Conservation (phyloP, 23 red algal genomes). For the Agarophyton chilense region DNA sequence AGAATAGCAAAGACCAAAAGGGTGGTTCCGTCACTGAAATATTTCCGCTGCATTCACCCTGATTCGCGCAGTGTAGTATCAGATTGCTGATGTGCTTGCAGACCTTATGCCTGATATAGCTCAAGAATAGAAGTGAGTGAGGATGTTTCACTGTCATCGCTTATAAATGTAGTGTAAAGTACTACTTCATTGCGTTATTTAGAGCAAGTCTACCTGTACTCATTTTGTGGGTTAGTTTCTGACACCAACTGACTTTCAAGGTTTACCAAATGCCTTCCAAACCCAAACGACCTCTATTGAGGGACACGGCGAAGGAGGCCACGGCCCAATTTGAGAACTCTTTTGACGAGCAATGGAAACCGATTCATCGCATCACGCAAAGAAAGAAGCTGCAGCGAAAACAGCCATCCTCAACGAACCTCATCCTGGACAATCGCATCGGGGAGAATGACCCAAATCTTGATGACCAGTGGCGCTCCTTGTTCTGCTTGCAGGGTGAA, state of each 20-base stretch:
- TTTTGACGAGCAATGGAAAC: constrained; percentile 49
- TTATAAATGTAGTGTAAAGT: constrained; percentile 1
- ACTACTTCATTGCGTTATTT: too few species aligned
- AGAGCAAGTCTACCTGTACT: too few species aligned
- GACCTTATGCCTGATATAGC: constrained; percentile 86
- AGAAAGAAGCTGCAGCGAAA: neutral
- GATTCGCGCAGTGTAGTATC: constrained; percentile 38
- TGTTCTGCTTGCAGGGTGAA: constrained; percentile 54
- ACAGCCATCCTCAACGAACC: neutral
- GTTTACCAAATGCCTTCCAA: constrained; percentile 35
- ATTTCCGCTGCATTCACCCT: constrained; percentile 4
- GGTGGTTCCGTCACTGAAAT: constrained; percentile 16
- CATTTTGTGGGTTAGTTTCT: too few species aligned
- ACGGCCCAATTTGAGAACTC: neutral
- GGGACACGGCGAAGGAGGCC: neutral
- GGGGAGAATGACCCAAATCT: constrained; percentile 49
- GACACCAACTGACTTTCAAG: too few species aligned
- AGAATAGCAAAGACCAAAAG: neutral
- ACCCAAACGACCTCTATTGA: neutral
- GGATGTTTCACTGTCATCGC: constrained; percentile 58
- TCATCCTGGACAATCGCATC: constrained; percentile 55
- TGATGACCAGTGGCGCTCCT: constrained; percentile 43
- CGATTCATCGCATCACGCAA: neutral
- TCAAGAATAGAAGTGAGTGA: constrained; percentile 71
- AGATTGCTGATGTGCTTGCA: too few species aligned